Percentiles rank a stretch among this genome's conserved stretches.
Evolutionary conservation across 805 yeast species (phyloP).

Genomic region (Lachancea fermentati): DNA sequence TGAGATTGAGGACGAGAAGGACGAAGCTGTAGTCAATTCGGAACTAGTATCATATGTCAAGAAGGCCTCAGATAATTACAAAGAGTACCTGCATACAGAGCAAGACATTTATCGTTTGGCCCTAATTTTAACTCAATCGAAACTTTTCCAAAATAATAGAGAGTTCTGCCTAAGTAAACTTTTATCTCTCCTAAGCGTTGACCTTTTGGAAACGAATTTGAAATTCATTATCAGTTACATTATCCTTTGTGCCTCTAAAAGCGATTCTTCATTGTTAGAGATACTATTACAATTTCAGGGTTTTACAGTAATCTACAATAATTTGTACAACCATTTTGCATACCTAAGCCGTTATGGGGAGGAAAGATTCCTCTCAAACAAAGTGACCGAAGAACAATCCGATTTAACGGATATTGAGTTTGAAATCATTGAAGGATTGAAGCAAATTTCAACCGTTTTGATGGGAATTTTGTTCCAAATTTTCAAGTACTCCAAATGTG

Average conservation of each 20-base stretch:
- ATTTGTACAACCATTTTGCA: slow-evolving; percentile 35
- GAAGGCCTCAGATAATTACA: slow-evolving; percentile 24
- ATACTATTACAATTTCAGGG: slow-evolving; percentile 49
- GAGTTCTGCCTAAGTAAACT: slow-evolving; percentile 46
- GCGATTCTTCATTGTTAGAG: slow-evolving; percentile 38
- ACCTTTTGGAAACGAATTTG: slow-evolving; percentile 32
- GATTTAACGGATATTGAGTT: slow-evolving; percentile 25
- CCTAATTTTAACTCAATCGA: slow-evolving; percentile 30
- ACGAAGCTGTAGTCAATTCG: slow-evolving; percentile 19
- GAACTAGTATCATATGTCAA: slow-evolving; percentile 27
- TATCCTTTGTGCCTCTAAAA: slow-evolving; percentile 40
- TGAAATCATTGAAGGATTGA: slow-evolving; percentile 32
- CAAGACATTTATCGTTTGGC: slow-evolving; percentile 35
- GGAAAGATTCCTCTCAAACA: slow-evolving; percentile 11
- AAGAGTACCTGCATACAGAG: slow-evolving; percentile 23
- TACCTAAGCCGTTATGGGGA: slow-evolving; percentile 29
- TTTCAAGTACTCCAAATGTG: slow-evolving; percentile 45
- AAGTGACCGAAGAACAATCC: slow-evolving; percentile 7
- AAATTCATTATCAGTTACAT: slow-evolving; percentile 40
- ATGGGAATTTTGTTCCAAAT: slow-evolving; percentile 52
- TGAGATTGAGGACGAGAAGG: slow-evolving; percentile 10
- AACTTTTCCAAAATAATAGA: slow-evolving; percentile 33
- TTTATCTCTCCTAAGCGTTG: slow-evolving; percentile 40
- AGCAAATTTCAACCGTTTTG: slow-evolving; percentile 38
- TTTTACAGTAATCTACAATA: slow-evolving; percentile 39